phyloP scores from a whole-genome alignment of 2,329 filamentous ascomycete genomes.

The Tolypocladium ovalisporum region DNA sequence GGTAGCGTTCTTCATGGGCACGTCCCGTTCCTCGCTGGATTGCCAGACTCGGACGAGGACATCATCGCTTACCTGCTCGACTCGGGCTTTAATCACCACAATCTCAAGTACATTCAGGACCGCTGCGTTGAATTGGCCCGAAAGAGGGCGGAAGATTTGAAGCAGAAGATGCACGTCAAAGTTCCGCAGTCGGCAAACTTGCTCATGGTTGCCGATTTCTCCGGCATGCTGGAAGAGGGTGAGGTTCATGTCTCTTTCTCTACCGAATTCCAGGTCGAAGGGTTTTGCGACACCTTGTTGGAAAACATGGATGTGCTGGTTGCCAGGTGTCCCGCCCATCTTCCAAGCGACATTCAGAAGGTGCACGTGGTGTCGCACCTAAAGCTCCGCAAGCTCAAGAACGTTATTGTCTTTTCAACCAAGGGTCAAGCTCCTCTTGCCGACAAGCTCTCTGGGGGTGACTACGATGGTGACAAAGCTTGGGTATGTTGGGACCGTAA shows the following conservation, averaged over 20 bases:
- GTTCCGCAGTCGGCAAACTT: conserved; percentile 51
- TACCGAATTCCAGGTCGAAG: conserved; percentile 45
- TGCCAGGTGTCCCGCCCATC: conserved; percentile 57
- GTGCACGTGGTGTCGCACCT: conserved; percentile 48
- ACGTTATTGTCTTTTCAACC: conserved; percentile 68
- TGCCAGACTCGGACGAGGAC: conserved; percentile 41
- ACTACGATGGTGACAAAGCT: conserved; percentile 71
- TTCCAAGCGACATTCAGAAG: conserved; percentile 62
- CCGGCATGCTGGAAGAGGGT: conserved; percentile 45
- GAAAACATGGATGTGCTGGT: conserved; percentile 53
- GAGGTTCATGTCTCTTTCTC: conserved; percentile 63
- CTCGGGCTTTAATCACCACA: conserved; percentile 45
- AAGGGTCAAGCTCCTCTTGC: conserved; percentile 54
- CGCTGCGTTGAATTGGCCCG: conserved; percentile 36
- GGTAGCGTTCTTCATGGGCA: conserved; percentile 27
- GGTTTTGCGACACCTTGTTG: conserved; percentile 41
- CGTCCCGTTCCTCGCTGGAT: conserved; percentile 34
- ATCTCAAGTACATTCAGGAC: conserved; percentile 36
- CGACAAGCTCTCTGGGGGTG: conserved; percentile 63
- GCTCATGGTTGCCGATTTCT: conserved; percentile 60
- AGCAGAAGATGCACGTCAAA: conserved; percentile 46
- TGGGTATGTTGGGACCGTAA: conserved; percentile 66
- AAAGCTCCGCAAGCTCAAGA: conserved; percentile 55
- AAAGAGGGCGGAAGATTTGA: conserved; percentile 40
- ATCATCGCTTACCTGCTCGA: conserved; percentile 42